These are phyloP conservation scores for Pseudogymnoascus sp. DNA, from an alignment of 2,329 filamentous ascomycete genomes.

Conservation along the genomic window DNA sequence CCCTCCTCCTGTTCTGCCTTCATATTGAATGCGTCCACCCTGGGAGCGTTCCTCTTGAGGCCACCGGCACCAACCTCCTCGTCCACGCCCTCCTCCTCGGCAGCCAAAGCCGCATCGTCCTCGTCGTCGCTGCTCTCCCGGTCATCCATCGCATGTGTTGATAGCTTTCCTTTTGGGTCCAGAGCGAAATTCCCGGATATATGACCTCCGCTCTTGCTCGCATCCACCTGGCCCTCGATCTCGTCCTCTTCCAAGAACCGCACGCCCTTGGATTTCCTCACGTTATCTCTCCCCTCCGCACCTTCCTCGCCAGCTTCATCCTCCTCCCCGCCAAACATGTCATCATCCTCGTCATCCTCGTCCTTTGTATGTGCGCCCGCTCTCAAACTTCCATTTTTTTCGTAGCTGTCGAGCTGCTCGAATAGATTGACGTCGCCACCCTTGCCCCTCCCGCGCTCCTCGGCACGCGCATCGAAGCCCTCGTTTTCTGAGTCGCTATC, in stretches of 20 bases:
- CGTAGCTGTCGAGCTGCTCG: conserved; percentile 48
- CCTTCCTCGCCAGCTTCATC: conserved; percentile 42
- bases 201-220: conserved; percentile 66
- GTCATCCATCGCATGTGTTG: conserved; percentile 30
- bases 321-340: conserved; percentile 73
- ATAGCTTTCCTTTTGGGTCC: conserved; percentile 42
- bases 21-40: conserved; percentile 95
- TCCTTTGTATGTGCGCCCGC: conserved; percentile 29
- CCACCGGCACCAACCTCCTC: conserved; percentile 85
- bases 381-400: conserved; percentile 29
- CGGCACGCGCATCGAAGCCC: conserved; percentile 70
- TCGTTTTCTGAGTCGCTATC: conserved; percentile 92
- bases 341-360: conserved; percentile 59
- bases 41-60: conserved; percentile 86
- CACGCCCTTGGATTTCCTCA: conserved; percentile 57
- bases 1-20: conserved; percentile 84
- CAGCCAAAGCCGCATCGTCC: conserved; percentile 66
- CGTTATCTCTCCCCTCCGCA: conserved; percentile 19
- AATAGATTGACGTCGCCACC: conserved; percentile 42
- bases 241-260: conserved; percentile 49
- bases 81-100: conserved; percentile 68
- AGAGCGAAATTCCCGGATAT: conserved; percentile 53
- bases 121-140: conserved; percentile 51
- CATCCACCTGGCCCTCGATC: conserved; percentile 72
- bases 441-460: conserved; percentile 43